A percentile compares a stretch with the other conserved stretches of the same genome.
phyloP scores from a whole-genome alignment of 768 basidiomycete species.

The Podaxis pistillaris region DNA sequence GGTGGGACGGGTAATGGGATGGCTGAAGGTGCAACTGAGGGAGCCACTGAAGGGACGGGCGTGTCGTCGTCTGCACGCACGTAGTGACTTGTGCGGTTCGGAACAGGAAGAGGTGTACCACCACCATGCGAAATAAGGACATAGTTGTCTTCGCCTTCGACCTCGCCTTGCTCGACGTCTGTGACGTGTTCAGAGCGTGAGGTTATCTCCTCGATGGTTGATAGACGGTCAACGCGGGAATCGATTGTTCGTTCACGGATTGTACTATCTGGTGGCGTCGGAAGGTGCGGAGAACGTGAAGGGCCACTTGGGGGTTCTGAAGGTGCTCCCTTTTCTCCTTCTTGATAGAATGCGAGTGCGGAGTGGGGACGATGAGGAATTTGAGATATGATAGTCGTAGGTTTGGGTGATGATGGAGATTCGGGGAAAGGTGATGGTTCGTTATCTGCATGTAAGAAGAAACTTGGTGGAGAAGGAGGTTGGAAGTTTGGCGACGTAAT shows the following conservation, averaged over 20 bases:
- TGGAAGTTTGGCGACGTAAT: constrained; percentile 8
- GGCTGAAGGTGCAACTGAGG: neutral
- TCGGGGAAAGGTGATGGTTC: constrained; percentile 27
- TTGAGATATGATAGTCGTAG: constrained; percentile 7
- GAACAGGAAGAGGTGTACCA: constrained; percentile 25
- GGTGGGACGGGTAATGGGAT: constrained; percentile 9
- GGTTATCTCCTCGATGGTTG: constrained; percentile 30
- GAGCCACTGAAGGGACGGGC: neutral
- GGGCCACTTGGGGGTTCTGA: constrained; percentile 24
- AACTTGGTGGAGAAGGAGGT: constrained; percentile 38
- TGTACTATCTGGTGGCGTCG: constrained; percentile 37
- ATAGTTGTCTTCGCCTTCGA: constrained; percentile 3
- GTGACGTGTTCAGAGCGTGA: constrained; percentile 19
- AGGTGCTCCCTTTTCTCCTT: constrained; percentile 24
- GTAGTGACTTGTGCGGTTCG: constrained; percentile 21
- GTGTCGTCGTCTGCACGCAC: constrained; percentile 3
- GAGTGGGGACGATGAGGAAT: constrained; percentile 29
- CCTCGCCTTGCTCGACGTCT: neutral
- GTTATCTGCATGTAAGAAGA: constrained; percentile 33
- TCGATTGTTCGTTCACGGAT: constrained; percentile 19
- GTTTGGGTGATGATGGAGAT: constrained; percentile 18
- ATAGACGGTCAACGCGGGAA: constrained; percentile 23
- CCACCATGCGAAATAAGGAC: constrained; percentile 8
- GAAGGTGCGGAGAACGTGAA: constrained; percentile 24
- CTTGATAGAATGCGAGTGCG: constrained; percentile 28